Percentiles rank a stretch among this genome's conserved stretches.
These are phyloP conservation scores for Cucumis cinereus DNA, from an alignment of 306 rosid species.

Conservation along the genomic window DNA sequence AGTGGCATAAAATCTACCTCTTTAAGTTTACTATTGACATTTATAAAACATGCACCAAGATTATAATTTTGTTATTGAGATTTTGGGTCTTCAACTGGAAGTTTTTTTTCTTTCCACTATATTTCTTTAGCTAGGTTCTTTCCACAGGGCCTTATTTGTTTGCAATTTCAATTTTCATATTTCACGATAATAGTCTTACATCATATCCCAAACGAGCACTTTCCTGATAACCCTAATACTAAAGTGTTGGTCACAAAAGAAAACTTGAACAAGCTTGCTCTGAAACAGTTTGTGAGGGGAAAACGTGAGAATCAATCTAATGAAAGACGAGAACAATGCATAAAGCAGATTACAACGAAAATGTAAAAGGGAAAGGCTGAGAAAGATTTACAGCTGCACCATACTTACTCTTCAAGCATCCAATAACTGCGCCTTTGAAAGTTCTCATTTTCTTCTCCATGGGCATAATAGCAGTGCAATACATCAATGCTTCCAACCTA, in stretches of 20 bases:
- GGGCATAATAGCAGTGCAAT: conserved; percentile 89
- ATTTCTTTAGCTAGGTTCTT: background rate
- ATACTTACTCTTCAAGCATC: conserved; percentile 87
- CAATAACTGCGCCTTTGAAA: conserved; percentile 95
- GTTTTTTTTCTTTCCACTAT: background rate
- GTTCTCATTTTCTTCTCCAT: conserved; percentile 84
- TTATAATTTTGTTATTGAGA: background rate
- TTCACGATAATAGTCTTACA: background rate
- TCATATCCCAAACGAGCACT: background rate
- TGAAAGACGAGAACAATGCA: background rate
- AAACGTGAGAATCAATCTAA: background rate
- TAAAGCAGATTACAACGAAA: background rate
- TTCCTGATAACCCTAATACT: background rate
- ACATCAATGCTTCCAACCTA: conserved; percentile 92
- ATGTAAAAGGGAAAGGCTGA: background rate
- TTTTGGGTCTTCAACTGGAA: background rate
- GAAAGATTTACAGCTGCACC: conserved; percentile 6
- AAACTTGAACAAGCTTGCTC: background rate
- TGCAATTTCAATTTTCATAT: background rate
- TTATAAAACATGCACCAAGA: background rate
- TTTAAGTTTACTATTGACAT: background rate
- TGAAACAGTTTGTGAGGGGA: background rate
- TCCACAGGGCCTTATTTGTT: background rate
- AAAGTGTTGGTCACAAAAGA: background rate
- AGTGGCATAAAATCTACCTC: background rate